Percentiles rank a stretch among this genome's conserved stretches.
Evolutionary conservation across 257 asterid species (phyloP).

Genomic region (Gentiana dahurica): DNA sequence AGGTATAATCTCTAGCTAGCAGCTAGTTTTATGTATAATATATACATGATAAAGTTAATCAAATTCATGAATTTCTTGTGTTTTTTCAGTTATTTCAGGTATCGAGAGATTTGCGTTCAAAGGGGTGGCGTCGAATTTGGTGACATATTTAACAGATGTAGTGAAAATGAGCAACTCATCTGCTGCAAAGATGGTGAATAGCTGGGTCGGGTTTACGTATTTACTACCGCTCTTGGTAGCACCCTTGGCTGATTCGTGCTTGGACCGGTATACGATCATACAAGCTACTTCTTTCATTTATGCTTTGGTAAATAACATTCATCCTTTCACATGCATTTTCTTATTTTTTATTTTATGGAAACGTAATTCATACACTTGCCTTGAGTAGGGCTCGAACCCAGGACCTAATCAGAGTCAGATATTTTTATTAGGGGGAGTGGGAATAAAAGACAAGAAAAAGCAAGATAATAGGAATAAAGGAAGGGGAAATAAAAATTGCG

Average conservation of each 20-base stretch:
- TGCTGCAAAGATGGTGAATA: conserved; percentile 73
- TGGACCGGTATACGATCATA: conserved; percentile 54
- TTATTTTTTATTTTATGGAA: too few relatives aligned
- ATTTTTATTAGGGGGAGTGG: too few relatives aligned
- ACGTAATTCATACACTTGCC: too few relatives aligned
- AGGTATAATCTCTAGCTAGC: conserved; percentile 23
- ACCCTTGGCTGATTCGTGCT: conserved; percentile 63
- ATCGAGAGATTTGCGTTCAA: conserved; percentile 95
- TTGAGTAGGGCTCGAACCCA: too few relatives aligned
- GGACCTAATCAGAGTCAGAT: too few relatives aligned
- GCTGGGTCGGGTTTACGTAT: conserved; percentile 78
- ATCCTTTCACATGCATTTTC: neutral
- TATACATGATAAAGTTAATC: neutral
- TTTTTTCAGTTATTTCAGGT: conserved; percentile 50
- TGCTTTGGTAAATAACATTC: conserved; percentile 33
- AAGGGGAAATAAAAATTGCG: too few relatives aligned
- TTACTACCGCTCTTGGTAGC: conserved; percentile 77
- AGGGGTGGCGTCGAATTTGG: conserved; percentile 93
- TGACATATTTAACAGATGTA: conserved; percentile 69
- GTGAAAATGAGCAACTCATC: conserved; percentile 75
- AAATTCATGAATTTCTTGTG: neutral
- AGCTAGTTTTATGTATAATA: too few relatives aligned
- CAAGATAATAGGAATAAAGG: too few relatives aligned
- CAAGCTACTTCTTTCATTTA: conserved; percentile 51
- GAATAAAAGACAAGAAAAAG: too few relatives aligned